phyloP scores from a whole-genome alignment of 306 rosid species.

The Vicia faba region DNA sequence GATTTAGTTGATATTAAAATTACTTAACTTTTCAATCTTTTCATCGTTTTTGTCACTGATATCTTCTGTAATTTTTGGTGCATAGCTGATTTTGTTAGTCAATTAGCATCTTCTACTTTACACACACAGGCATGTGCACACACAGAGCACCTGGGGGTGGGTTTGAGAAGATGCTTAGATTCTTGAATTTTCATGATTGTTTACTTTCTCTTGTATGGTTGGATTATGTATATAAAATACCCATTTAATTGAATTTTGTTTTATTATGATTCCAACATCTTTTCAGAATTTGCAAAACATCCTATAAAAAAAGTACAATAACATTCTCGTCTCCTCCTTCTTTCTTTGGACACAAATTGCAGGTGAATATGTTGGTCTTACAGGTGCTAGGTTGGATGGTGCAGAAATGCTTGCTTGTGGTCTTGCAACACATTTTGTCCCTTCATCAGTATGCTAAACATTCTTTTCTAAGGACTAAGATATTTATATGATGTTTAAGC shows the following conservation, averaged over 20 bases:
- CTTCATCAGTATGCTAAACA: constrained; percentile 56
- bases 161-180: background rate
- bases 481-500: background rate
- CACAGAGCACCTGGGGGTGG: background rate
- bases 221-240: too few relatives aligned
- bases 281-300: constrained; percentile 31
- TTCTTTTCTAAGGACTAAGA: too few relatives aligned
- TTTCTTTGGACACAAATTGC: constrained; percentile 47
- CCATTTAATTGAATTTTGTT: too few relatives aligned
- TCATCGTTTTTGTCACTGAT: constrained; percentile 9
- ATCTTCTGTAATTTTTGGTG: constrained; percentile 20
- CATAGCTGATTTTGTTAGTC: constrained; percentile 1
- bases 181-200: constrained; percentile 27
- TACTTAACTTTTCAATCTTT: constrained; percentile 25
- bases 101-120: constrained; percentile 6
- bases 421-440: constrained; percentile 95
- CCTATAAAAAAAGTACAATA: constrained; percentile 14
- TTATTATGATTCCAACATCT: background rate
- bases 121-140: background rate
- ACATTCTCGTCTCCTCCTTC: constrained; percentile 6
- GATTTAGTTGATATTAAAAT: background rate
- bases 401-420: constrained; percentile 96
- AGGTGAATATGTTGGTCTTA: constrained; percentile 96
- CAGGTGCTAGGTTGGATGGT: constrained; percentile 89
- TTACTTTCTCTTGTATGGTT: constrained; percentile 19